Base-by-base conservation (phyloP, 257 asterid genomes). In the Gynochthodes officinalis region DNA sequence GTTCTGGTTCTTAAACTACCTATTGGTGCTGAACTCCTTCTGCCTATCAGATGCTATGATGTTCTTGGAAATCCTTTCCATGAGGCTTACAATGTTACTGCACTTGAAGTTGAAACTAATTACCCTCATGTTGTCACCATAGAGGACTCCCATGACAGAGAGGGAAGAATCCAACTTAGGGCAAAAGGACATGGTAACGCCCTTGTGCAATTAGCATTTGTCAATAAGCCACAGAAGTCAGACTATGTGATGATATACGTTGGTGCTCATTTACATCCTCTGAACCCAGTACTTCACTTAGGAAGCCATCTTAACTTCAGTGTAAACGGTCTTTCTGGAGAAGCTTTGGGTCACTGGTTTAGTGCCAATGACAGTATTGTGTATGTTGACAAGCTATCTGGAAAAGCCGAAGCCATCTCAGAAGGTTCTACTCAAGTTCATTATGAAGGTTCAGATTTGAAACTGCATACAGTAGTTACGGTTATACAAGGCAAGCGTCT, bases 181-280 rank as follows among this genome's bases (percentile, higher is more conserved):
- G 90, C 86, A 70, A 83, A 83, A 73, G 76, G 88, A 63, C 82
- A 84, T 64, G 98, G 98, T 44, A 67, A 83, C 75, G 96, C 97
- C 70, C 92, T 93, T 50, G 74, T 93, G 53, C 86, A 63, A 78
- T 71, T 89, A 65, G 77, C 87, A 48, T 88, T 88, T 43, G 58
- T 65, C 50, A 80, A 78, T 74, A 80, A 84, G 70, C 86, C 91
- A 70, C 76, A 69, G 64, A 91, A 88, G 78, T 83, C 93, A 66
- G 89, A 85, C 50, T 91, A 89, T 74, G 78, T 81, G 70, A 66
- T 93, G 71, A 84, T 93, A 68, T 81, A 88, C 40, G 89, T 83
- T 8, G 98, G 98, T 72, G 93, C 93, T 58, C 89, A 79, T 70
- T 52, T 91, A 78, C 75, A 86, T 69, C 98, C 97, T 65, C 83